phyloP scores from a whole-genome alignment of 73 alveolate species.

The Paramecium tetraurelia region DNA sequence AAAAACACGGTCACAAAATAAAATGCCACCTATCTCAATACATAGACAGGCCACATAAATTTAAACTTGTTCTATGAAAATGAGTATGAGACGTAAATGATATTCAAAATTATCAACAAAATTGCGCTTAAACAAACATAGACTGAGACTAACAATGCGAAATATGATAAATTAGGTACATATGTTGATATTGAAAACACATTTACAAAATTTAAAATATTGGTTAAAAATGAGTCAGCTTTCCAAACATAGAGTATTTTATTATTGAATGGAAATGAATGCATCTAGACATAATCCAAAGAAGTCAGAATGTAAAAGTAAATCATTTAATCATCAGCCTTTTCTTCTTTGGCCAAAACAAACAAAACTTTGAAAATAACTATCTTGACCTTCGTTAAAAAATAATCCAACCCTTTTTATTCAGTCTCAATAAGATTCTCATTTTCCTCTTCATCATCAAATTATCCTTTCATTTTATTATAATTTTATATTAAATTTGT shows the following conservation, averaged over 20 bases:
- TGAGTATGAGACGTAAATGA: constrained; percentile 69
- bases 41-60: constrained; percentile 71
- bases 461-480: neutral
- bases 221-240: constrained; percentile 16
- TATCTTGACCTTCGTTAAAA: neutral
- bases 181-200: constrained; percentile 30
- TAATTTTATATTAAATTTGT: neutral
- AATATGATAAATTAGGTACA: constrained; percentile 34
- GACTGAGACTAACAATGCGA: constrained; percentile 17
- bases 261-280: constrained; percentile 51
- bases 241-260: constrained; percentile 47
- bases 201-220: constrained; percentile 21
- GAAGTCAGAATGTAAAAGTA: constrained; percentile 4
- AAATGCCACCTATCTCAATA: constrained; percentile 64
- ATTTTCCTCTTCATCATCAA: neutral
- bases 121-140: constrained; percentile 21
- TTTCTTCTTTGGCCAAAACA: constrained; percentile 21
- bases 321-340: neutral
- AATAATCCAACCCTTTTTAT: constrained; percentile 20
- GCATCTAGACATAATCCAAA: constrained; percentile 56
- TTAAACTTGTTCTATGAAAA: constrained; percentile 67
- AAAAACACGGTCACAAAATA: constrained; percentile 70
- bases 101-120: constrained; percentile 65
- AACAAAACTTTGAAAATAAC: neutral
- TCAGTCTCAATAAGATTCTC: constrained; percentile 34